These are phyloP conservation scores for Termitomyces sp. DNA, from an alignment of 768 basidiomycete genomes.

Conservation along the genomic window DNA sequence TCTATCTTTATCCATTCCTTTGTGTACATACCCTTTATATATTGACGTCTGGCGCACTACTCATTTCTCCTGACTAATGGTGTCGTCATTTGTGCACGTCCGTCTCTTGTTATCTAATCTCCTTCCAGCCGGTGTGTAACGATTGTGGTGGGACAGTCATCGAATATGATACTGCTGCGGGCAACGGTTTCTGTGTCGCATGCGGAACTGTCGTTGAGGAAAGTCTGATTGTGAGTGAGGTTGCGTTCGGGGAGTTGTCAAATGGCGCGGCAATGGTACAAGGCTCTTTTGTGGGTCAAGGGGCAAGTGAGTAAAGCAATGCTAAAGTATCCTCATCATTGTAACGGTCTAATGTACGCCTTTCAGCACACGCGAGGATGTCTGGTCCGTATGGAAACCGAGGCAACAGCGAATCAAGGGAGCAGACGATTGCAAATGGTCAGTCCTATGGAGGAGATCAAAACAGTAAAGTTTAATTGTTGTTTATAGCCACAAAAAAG, in stretches of 20 bases:
- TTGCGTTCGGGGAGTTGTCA: conserved; percentile 92
- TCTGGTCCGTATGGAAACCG: conserved; percentile 78
- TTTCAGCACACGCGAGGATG: conserved; percentile 73
- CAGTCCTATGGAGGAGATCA: conserved; percentile 16
- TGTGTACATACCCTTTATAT: conserved; percentile 11
- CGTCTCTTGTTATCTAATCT: conserved; percentile 9
- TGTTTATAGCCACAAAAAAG: conserved; percentile 60
- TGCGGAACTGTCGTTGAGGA: conserved; percentile 93
- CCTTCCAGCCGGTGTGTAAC: conserved; percentile 48
- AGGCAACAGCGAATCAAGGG: conserved; percentile 75
- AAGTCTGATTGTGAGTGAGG: conserved; percentile 89
- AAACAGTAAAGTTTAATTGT: not conserved
- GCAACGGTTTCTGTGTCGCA: conserved; percentile 77
- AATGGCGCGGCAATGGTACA: conserved; percentile 93
- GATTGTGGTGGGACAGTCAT: conserved; percentile 82
- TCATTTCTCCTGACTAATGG: conserved; percentile 9
- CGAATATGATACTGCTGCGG: conserved; percentile 79
- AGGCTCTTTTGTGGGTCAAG: conserved; percentile 87
- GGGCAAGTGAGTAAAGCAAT: conserved; percentile 55
- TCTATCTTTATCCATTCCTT: conserved; percentile 9
- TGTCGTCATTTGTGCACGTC: not conserved
- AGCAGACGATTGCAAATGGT: conserved; percentile 92
- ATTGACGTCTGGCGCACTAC: not conserved
- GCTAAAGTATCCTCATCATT: conserved; percentile 23
- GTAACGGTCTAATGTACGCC: not conserved